Conservation (phyloP, 148 eudicot species). For the Selenicereus undatus region DNA sequence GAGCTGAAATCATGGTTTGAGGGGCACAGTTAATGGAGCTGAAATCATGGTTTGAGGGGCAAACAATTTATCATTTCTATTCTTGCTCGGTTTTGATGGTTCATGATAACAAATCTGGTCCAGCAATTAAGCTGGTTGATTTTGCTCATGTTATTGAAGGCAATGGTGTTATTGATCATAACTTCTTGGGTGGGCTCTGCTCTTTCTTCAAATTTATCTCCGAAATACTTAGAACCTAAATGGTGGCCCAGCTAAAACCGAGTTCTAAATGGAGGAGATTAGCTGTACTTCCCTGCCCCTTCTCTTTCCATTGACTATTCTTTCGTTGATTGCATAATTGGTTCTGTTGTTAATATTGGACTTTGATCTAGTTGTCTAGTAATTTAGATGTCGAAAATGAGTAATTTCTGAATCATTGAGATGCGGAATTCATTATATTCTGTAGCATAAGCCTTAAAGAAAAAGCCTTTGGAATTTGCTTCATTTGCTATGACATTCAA, state of each 20-base stretch:
- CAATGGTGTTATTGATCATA: slow-evolving; percentile 78
- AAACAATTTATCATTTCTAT: slow-evolving; percentile 61
- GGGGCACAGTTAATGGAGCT: slow-evolving; percentile 59
- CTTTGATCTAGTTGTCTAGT: neutral
- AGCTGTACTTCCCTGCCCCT: neutral
- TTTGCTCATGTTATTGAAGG: slow-evolving; percentile 85
- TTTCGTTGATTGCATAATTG: neutral
- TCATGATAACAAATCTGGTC: slow-evolving; percentile 46
- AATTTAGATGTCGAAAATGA: neutral
- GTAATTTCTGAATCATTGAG: neutral
- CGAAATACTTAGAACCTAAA: slow-evolving; percentile 28
- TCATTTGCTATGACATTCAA: neutral
- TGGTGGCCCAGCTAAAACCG: neutral
- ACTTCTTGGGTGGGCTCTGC: slow-evolving; percentile 89
- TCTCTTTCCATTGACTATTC: neutral
- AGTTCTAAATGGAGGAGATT: neutral
- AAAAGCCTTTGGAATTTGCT: neutral
- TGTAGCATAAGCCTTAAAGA: neutral
- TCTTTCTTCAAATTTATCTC: slow-evolving; percentile 76
- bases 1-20: slow-evolving; percentile 91
- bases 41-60: slow-evolving; percentile 85
- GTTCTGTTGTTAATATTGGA: neutral
- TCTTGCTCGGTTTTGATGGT: slow-evolving; percentile 60
- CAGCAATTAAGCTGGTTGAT: slow-evolving; percentile 66
- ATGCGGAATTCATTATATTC: neutral